These are phyloP conservation scores for Hypoxylon rubiginosum DNA, from an alignment of 2,329 filamentous ascomycete genomes.

Conservation along the genomic window DNA sequence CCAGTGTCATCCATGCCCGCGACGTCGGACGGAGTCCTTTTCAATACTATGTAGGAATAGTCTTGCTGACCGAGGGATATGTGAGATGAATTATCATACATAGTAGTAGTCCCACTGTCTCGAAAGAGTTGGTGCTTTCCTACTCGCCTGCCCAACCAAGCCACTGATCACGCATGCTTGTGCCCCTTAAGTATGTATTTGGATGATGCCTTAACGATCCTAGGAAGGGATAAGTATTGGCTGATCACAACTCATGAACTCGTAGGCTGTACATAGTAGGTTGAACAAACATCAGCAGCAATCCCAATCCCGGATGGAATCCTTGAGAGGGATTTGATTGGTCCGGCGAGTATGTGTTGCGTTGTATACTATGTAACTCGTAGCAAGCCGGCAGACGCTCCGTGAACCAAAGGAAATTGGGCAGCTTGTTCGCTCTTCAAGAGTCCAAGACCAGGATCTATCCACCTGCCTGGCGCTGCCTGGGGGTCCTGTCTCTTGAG, in stretches of 20 bases:
- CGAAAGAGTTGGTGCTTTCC: background rate
- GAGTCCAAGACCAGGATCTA: constrained; percentile 33
- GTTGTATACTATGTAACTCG: constrained; percentile 27
- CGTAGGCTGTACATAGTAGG: constrained; percentile 16
- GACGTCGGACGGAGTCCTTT: constrained; percentile 29
- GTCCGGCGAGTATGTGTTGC: constrained; percentile 28
- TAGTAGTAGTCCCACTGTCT: constrained; percentile 20
- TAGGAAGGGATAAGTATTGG: constrained; percentile 32
- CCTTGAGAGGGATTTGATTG: constrained; percentile 35
- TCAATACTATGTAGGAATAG: constrained; percentile 30
- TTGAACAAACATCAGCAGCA: constrained; percentile 33
- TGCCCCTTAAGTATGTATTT: constrained; percentile 17
- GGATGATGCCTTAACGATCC: constrained; percentile 33
- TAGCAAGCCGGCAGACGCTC: constrained; percentile 30
- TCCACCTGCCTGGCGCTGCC: constrained; percentile 31
- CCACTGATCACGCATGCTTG: constrained; percentile 21
- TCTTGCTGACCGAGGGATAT: constrained; percentile 37
- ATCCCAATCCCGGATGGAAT: constrained; percentile 33
- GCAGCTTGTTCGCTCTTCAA: constrained; percentile 16
- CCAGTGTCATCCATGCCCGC: constrained; percentile 40
- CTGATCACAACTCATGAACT: constrained; percentile 32
- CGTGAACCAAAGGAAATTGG: constrained; percentile 39
- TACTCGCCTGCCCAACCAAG: constrained; percentile 10
- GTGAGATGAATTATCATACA: constrained; percentile 27
- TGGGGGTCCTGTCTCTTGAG: constrained; percentile 24